Conservation (phyloP, 768 basidiomycete species). For the Panaeolus papilionaceus region DNA sequence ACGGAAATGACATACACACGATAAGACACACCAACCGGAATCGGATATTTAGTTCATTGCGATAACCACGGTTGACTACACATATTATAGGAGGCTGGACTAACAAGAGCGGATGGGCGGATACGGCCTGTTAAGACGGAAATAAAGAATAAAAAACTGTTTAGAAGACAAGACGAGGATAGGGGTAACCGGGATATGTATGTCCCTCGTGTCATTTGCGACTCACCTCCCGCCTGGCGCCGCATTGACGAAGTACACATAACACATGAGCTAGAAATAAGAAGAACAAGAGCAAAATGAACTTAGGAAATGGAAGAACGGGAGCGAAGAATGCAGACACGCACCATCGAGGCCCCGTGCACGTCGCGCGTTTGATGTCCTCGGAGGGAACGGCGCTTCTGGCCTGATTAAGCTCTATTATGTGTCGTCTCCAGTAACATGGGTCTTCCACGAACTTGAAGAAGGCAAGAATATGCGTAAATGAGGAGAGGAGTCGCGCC, state of each 20-base stretch:
- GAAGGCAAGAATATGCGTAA: conserved; percentile 11
- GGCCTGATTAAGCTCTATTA: neutral
- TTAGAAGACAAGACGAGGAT: neutral
- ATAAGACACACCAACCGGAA: neutral
- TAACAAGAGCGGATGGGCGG: neutral
- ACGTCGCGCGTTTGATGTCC: conserved; percentile 10
- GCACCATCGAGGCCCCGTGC: neutral
- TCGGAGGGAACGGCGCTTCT: conserved; percentile 2
- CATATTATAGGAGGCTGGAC: neutral
- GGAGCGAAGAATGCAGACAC: neutral
- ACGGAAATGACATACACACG: conserved; percentile 14
- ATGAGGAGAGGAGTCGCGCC: neutral
- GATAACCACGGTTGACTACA: neutral
- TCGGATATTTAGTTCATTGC: neutral
- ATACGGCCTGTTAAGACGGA: neutral
- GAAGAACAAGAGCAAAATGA: conserved; percentile 6
- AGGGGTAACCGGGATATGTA: conserved; percentile 3
- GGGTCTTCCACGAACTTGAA: conserved; percentile 8
- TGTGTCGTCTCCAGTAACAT: conserved; percentile 14
- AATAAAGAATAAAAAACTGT: neutral
- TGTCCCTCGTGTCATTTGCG: conserved; percentile 11
- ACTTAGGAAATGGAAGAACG: neutral
- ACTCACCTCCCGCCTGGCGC: conserved; percentile 8
- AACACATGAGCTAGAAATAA: neutral
- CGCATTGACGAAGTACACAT: conserved; percentile 2